Conservation (phyloP, 2,329 filamentous ascomycete genomes). For the Fusarium verrucosum region DNA sequence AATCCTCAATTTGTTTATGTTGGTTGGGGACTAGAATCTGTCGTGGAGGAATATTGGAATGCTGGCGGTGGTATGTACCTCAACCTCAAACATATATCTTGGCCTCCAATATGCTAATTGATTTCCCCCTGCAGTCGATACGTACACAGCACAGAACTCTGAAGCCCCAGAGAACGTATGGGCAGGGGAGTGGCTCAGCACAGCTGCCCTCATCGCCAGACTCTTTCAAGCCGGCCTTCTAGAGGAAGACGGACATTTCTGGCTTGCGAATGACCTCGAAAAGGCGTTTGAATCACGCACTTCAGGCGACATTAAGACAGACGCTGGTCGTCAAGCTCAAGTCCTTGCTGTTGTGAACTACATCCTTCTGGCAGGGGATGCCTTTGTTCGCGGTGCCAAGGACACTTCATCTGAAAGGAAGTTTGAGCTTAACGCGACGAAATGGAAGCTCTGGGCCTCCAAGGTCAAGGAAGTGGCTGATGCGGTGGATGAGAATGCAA, state of each 20-base stretch:
- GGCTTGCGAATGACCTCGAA: conserved; percentile 1
- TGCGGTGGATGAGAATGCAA: rapidly evolving
- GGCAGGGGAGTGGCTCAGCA: conserved; percentile 1
- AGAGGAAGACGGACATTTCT: not conserved
- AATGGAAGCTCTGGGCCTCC: conserved; percentile 2
- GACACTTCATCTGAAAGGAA: rapidly evolving
- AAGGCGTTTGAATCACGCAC: not conserved
- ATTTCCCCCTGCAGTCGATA: not conserved
- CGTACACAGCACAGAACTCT: no score
- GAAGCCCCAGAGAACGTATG: no score
- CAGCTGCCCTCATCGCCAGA: conserved; percentile 6
- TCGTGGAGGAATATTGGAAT: conserved; percentile 6
- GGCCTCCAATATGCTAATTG: not conserved
- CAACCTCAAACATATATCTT: not conserved
- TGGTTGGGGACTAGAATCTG: not conserved
- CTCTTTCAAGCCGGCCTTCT: not conserved
- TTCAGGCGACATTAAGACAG: not conserved
- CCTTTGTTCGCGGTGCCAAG: not conserved
- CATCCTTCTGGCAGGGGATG: conserved; percentile 5
- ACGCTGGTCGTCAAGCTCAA: conserved; percentile 1
- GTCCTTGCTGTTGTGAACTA: conserved; percentile 2
- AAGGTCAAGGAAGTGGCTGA: conserved; percentile 1
- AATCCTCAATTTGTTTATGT: conserved; percentile 15
- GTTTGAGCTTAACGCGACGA: not conserved
- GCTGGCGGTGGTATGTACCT: not conserved